Conservation (phyloP, 164 flowering plant species). For the Dillenia suffruticosa region DNA sequence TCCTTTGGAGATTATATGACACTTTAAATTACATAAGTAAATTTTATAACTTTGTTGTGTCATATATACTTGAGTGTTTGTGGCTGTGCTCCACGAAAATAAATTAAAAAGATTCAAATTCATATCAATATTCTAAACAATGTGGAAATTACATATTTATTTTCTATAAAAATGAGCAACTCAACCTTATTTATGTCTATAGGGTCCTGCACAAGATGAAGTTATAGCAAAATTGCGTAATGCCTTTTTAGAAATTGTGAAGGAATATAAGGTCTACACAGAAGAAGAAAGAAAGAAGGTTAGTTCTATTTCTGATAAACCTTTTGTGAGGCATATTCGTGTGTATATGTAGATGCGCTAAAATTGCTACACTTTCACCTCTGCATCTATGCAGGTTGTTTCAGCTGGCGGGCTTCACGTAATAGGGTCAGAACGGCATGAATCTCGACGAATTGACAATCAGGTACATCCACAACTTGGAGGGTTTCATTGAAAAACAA, state of each 20-base stretch:
- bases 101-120: too few species aligned
- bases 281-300: conserved; percentile 92
- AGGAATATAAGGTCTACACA: conserved; percentile 74
- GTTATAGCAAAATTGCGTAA: conserved; percentile 73
- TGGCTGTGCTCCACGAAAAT: too few species aligned
- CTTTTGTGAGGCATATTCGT: neutral
- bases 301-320: neutral
- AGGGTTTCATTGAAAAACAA: neutral
- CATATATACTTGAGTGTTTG: too few species aligned
- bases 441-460: conserved; percentile 96
- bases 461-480: conserved; percentile 42
- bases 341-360: neutral
- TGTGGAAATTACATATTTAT: neutral
- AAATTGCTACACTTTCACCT: conserved; percentile 8
- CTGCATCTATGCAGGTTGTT: conserved; percentile 54
- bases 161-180: neutral
- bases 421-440: conserved; percentile 97
- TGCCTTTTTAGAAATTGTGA: conserved; percentile 61
- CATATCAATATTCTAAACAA: neutral
- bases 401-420: conserved; percentile 98
- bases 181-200: conserved; percentile 6
- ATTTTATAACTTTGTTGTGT: too few species aligned
- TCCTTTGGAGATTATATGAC: too few species aligned
- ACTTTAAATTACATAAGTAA: too few species aligned
- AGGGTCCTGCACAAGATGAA: conserved; percentile 90